These are phyloP conservation scores for Stereocaulon alpinum DNA, from an alignment of 495 filamentous ascomycete genomes.

Conservation along the genomic window DNA sequence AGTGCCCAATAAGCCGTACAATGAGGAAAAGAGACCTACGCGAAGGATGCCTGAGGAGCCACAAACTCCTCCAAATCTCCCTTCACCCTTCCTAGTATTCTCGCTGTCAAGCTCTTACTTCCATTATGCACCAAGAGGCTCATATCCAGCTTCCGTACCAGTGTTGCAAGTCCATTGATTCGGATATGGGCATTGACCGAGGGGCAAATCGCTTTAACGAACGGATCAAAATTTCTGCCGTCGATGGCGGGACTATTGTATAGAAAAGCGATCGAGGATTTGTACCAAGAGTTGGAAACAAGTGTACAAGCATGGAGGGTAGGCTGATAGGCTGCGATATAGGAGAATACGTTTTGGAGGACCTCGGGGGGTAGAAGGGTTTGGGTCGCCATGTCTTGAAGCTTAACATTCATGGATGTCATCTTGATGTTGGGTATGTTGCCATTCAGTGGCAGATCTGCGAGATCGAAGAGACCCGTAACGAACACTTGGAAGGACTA, in stretches of 20 bases:
- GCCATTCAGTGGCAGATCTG: neutral
- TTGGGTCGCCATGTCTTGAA: neutral
- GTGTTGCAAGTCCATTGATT: constrained; percentile 40
- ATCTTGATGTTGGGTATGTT: neutral
- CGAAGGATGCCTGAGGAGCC: constrained; percentile 57
- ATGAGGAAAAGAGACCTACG: constrained; percentile 28
- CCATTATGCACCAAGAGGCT: constrained; percentile 53
- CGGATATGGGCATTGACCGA: constrained; percentile 46
- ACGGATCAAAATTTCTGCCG: constrained; percentile 46
- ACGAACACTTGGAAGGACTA: too few relatives aligned
- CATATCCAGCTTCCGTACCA: constrained; percentile 51
- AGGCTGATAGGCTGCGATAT: constrained; percentile 29
- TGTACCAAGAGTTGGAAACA: constrained; percentile 57
- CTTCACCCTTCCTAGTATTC: constrained; percentile 51
- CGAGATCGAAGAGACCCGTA: neutral
- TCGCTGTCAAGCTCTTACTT: constrained; percentile 52
- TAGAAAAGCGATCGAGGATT: constrained; percentile 42
- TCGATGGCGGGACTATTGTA: constrained; percentile 43
- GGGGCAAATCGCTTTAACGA: constrained; percentile 54
- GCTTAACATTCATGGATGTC: too few relatives aligned
- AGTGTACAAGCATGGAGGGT: constrained; percentile 46
- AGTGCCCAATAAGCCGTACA: neutral
- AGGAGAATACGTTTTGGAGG: constrained; percentile 32
- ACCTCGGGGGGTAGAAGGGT: constrained; percentile 40
- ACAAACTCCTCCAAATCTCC: constrained; percentile 47